Percentiles rank a stretch among this genome's conserved stretches.
These are phyloP conservation scores for Ilex paraguariensis DNA, from an alignment of 305 asterid genomes.

Conservation along the genomic window DNA sequence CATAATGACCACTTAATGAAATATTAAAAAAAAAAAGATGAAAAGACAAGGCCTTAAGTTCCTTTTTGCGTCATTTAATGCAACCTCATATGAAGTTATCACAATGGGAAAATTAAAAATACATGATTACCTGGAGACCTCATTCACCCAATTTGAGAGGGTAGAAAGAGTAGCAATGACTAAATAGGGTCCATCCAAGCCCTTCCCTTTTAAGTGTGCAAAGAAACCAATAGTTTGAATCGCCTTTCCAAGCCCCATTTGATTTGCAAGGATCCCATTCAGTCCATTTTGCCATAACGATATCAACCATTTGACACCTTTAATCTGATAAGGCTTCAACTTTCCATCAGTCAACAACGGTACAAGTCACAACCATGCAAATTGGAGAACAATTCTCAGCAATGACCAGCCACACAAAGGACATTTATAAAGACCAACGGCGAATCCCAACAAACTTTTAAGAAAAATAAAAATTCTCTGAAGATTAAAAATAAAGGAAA, in stretches of 20 bases:
- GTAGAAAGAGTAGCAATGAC: slow-evolving; percentile 93
- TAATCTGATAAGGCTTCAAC: slow-evolving; percentile 79
- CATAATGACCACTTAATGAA: no score
- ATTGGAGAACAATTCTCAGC: no score
- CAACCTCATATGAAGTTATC: slow-evolving; percentile 88
- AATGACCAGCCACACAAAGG: no score
- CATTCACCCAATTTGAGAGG: slow-evolving; percentile 92
- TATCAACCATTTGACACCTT: slow-evolving; percentile 98
- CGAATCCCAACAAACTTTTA: no score
- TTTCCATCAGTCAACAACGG: slow-evolving; percentile 92
- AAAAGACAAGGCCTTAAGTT: slow-evolving; percentile 60
- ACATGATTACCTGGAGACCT: slow-evolving; percentile 57
- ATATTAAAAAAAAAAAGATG: no score
- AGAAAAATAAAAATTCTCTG: no score
- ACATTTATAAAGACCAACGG: no score
- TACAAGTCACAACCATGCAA: no score
- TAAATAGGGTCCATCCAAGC: slow-evolving; percentile 85
- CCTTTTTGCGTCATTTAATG: slow-evolving; percentile 57
- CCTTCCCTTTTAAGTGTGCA: slow-evolving; percentile 94
- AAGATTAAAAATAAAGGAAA: no score
- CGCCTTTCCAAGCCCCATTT: slow-evolving; percentile 99
- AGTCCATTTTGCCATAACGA: slow-evolving; percentile 98
- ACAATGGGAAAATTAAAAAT: slow-evolving; percentile 45
- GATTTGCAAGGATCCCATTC: slow-evolving; percentile 98
- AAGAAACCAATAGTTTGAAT: slow-evolving; percentile 95